These are phyloP conservation scores for Parietaria judaica DNA, from an alignment of 306 rosid species.

Conservation along the genomic window DNA sequence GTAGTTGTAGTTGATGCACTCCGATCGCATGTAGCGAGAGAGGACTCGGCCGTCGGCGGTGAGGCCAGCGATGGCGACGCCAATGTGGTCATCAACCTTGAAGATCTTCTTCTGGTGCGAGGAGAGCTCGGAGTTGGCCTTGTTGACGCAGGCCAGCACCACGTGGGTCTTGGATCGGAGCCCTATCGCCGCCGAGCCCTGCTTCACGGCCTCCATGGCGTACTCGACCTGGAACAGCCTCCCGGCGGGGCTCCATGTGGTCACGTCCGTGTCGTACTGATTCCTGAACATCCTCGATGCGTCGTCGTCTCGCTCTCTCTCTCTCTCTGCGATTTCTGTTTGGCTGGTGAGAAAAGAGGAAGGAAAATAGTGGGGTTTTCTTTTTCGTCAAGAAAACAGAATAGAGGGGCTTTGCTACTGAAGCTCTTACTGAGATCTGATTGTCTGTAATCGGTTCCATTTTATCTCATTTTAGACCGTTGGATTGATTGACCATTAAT, in stretches of 20 bases:
- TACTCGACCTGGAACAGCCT: conserved; percentile 92
- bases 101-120: conserved; percentile 99
- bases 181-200: conserved; percentile 94
- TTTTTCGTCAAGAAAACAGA: conserved; percentile 24
- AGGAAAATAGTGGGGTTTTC: conserved; percentile 13
- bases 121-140: conserved; percentile 83
- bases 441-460: neutral
- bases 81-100: conserved; percentile 96
- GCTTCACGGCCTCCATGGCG: conserved; percentile 98
- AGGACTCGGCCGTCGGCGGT: conserved; percentile 97
- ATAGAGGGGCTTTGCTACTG: neutral
- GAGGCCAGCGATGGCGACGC: conserved; percentile 93
- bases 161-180: conserved; percentile 94
- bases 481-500: too few relatives aligned
- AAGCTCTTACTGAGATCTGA: neutral
- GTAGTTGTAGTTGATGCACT: conserved; percentile 70
- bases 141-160: conserved; percentile 85
- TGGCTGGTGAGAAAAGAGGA: neutral
- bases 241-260: conserved; percentile 96
- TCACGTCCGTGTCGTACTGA: conserved; percentile 87
- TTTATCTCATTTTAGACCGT: neutral
- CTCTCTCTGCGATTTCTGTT: neutral
- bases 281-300: conserved; percentile 58
- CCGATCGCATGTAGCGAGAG: conserved; percentile 86
- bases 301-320: conserved; percentile 11